Conservation (phyloP, 2,329 filamentous ascomycete genomes). For the Pseudogymnoascus sp. region DNA sequence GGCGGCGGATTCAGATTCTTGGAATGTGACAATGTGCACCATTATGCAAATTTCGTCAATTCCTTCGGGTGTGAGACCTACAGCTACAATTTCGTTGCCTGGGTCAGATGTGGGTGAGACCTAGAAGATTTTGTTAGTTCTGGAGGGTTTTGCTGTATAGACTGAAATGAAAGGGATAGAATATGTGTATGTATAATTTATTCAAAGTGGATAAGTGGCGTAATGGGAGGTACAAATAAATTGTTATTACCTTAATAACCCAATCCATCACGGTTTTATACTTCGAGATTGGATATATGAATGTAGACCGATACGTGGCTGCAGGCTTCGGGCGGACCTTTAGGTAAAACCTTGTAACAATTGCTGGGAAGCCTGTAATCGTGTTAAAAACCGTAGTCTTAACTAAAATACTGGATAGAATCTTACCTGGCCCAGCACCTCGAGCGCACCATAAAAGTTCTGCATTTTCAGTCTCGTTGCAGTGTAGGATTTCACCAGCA, state of each 20-base stretch:
- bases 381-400: slow-evolving; percentile 9
- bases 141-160: neutral
- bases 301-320: slow-evolving; percentile 25
- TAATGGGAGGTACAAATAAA: neutral
- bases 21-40: slow-evolving; percentile 36
- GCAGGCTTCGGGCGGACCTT: slow-evolving; percentile 12
- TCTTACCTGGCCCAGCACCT: slow-evolving; percentile 18
- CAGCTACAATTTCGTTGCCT: slow-evolving; percentile 35
- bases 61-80: slow-evolving; percentile 27
- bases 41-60: slow-evolving; percentile 28
- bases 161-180: neutral
- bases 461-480: slow-evolving; percentile 37
- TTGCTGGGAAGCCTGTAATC: slow-evolving; percentile 41
- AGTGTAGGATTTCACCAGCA: slow-evolving; percentile 23
- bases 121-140: slow-evolving; percentile 6
- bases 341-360: slow-evolving; percentile 43
- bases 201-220: neutral
- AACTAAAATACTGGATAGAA: neutral
- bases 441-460: slow-evolving; percentile 41
- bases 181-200: neutral
- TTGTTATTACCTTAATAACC: slow-evolving; percentile 34
- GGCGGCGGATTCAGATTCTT: slow-evolving; percentile 30
- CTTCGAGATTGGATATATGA: slow-evolving; percentile 39
- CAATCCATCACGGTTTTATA: slow-evolving; percentile 41
- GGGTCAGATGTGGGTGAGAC: slow-evolving; percentile 29